These are phyloP conservation scores for Rhynchospora pubera DNA, from an alignment of 176 grass and related monocot species.

Conservation along the genomic window DNA sequence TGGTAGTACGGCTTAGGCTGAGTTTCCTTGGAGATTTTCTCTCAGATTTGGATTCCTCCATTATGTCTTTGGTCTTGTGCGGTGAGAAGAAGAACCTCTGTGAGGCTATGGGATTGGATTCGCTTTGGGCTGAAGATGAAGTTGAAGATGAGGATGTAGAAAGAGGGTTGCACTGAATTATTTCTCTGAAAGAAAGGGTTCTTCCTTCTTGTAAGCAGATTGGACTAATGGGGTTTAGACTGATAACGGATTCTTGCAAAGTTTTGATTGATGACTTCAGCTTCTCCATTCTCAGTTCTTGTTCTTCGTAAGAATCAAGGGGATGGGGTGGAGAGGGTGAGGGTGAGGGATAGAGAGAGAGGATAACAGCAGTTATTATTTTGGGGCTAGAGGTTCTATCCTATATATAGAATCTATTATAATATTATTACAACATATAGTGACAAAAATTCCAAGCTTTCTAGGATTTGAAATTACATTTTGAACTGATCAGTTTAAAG, in stretches of 20 bases:
- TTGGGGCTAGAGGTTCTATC: background rate
- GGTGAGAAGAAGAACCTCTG: slow-evolving; percentile 48
- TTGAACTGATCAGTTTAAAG: background rate
- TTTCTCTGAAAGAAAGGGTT: slow-evolving; percentile 26
- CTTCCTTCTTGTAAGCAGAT: slow-evolving; percentile 23
- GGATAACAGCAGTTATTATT: background rate
- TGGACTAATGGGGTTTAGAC: slow-evolving; percentile 16
- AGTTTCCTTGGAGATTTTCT: background rate
- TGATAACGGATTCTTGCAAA: slow-evolving; percentile 28
- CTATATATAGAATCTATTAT: background rate
- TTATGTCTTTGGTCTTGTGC: slow-evolving; percentile 35
- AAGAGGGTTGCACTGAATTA: background rate
- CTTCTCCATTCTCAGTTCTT: slow-evolving; percentile 24
- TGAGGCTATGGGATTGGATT: slow-evolving; percentile 5
- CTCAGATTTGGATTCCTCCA: slow-evolving; percentile 38
- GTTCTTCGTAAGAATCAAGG: background rate
- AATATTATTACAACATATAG: background rate
- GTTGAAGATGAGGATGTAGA: slow-evolving; percentile 5
- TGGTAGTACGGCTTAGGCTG: background rate
- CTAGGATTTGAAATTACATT: slow-evolving; percentile 6
- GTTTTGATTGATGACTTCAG: slow-evolving; percentile 36
- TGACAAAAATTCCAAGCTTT: background rate
- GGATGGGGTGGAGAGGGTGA: background rate
- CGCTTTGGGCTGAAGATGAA: background rate
- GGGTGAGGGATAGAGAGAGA: background rate